A percentile compares a stretch with the other conserved stretches of the same genome.
Conservation (phyloP, 345 rosid species). For the Aurinia saxatilis region DNA sequence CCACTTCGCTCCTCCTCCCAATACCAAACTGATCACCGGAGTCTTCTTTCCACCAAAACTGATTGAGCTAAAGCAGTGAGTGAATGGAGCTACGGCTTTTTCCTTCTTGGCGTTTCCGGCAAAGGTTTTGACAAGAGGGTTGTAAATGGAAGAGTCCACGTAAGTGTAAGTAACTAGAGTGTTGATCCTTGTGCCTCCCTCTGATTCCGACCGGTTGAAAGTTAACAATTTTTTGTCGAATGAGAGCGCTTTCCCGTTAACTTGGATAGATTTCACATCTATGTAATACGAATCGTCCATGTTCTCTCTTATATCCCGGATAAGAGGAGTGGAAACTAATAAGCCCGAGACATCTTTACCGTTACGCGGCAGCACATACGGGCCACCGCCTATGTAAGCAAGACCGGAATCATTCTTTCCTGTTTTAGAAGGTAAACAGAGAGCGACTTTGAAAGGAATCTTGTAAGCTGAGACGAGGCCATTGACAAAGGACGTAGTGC, state of each 20-base stretch:
- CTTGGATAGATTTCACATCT: slow-evolving; percentile 16
- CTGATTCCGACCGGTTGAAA: slow-evolving; percentile 15
- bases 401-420: neutral
- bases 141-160: slow-evolving; percentile 39
- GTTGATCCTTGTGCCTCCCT: slow-evolving; percentile 51
- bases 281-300: slow-evolving; percentile 35
- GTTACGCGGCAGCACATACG: slow-evolving; percentile 23
- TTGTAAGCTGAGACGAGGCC: slow-evolving; percentile 22
- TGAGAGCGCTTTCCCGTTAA: slow-evolving; percentile 28
- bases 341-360: slow-evolving; percentile 8
- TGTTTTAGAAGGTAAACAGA: slow-evolving; percentile 24
- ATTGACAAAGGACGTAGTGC: slow-evolving; percentile 6
- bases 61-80: slow-evolving; percentile 9
- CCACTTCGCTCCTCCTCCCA: slow-evolving; percentile 22
- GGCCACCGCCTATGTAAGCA: slow-evolving; percentile 27
- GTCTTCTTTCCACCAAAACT: slow-evolving; percentile 17
- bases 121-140: slow-evolving; percentile 26
- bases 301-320: slow-evolving; percentile 8
- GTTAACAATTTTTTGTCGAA: slow-evolving; percentile 32
- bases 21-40: slow-evolving; percentile 19
- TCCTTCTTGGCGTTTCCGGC: neutral
- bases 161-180: slow-evolving; percentile 27
- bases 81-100: slow-evolving; percentile 18
- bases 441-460: slow-evolving; percentile 26
- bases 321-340: slow-evolving; percentile 23